Conservation (phyloP, 768 basidiomycete species). For the Boletus coccyginus region DNA sequence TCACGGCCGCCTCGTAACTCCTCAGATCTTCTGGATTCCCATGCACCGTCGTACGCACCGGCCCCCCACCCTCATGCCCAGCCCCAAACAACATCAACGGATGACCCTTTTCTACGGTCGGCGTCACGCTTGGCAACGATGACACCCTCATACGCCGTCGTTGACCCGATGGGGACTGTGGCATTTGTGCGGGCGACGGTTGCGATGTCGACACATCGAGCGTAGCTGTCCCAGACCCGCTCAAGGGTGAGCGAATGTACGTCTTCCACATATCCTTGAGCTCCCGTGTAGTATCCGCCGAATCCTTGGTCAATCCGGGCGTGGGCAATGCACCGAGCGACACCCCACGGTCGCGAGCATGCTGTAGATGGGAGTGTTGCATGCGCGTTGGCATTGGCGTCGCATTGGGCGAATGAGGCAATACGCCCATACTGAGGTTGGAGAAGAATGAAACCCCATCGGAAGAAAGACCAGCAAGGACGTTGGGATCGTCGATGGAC, state of each 20-base stretch:
- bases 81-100: constrained; percentile 15
- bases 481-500: constrained; percentile 71
- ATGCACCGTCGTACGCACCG: constrained; percentile 41
- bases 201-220: constrained; percentile 8
- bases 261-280: constrained; percentile 72
- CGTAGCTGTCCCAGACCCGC: constrained; percentile 27
- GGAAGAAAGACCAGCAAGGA: constrained; percentile 56
- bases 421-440: constrained; percentile 21
- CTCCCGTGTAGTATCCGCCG: constrained; percentile 44
- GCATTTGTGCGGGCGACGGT: constrained; percentile 15
- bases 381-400: constrained; percentile 45
- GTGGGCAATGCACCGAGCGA: constrained; percentile 31
- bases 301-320: constrained; percentile 33
- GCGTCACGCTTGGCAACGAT: constrained; percentile 72
- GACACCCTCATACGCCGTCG: constrained; percentile 54
- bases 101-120: constrained; percentile 35
- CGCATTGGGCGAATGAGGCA: constrained; percentile 41
- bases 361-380: constrained; percentile 19
- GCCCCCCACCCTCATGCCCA: constrained; percentile 16
- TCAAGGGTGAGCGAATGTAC: constrained; percentile 67
- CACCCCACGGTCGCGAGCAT: constrained; percentile 20
- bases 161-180: constrained; percentile 29
- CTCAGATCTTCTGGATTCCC: constrained; percentile 58
- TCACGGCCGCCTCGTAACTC: constrained; percentile 72
- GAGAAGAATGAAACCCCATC: constrained; percentile 68